phyloP scores from a whole-genome alignment of 2,329 filamentous ascomycete genomes.

The Phyllosticta citribraziliensis region DNA sequence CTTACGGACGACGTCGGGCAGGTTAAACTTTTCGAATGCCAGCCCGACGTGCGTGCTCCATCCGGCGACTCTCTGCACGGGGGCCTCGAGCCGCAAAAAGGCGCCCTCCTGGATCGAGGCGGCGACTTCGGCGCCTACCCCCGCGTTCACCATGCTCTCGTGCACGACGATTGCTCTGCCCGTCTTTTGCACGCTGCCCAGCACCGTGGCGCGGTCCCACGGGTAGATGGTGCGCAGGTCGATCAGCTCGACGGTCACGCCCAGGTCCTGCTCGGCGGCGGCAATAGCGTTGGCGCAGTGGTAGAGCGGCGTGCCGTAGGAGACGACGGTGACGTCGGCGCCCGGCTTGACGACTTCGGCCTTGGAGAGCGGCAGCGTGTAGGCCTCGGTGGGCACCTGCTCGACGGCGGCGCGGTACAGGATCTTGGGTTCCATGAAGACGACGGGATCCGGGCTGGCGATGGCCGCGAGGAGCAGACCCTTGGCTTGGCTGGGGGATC shows the following conservation, averaged over 20 bases:
- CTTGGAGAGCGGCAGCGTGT: conserved; percentile 75
- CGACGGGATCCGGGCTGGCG: conserved; percentile 69
- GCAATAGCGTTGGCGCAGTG: conserved; percentile 69
- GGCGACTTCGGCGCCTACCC: conserved; percentile 80
- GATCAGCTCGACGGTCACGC: conserved; percentile 72
- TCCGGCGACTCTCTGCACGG: conserved; percentile 75
- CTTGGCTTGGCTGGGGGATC: conserved; percentile 81
- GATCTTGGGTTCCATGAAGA: conserved; percentile 93
- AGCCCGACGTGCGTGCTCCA: conserved; percentile 80
- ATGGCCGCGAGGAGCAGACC: conserved; percentile 71
- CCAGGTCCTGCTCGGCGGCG: conserved; percentile 64
- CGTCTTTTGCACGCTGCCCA: conserved; percentile 78
- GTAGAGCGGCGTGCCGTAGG: conserved; percentile 84
- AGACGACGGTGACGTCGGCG: conserved; percentile 71
- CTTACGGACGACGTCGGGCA: conserved; percentile 82
- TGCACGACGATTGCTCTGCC: conserved; percentile 82
- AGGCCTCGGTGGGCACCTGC: conserved; percentile 73
- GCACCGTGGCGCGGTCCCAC: conserved; percentile 75
- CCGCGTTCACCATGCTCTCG: conserved; percentile 84
- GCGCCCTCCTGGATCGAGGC: conserved; percentile 82
- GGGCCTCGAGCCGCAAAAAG: conserved; percentile 75
- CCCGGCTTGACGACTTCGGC: conserved; percentile 77
- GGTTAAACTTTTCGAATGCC: conserved; percentile 58
- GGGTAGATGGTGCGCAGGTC: conserved; percentile 84
- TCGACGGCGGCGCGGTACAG: conserved; percentile 86